Evolutionary conservation across 768 basidiomycete species (phyloP).

Genomic region (Leccinum rimulosum): DNA sequence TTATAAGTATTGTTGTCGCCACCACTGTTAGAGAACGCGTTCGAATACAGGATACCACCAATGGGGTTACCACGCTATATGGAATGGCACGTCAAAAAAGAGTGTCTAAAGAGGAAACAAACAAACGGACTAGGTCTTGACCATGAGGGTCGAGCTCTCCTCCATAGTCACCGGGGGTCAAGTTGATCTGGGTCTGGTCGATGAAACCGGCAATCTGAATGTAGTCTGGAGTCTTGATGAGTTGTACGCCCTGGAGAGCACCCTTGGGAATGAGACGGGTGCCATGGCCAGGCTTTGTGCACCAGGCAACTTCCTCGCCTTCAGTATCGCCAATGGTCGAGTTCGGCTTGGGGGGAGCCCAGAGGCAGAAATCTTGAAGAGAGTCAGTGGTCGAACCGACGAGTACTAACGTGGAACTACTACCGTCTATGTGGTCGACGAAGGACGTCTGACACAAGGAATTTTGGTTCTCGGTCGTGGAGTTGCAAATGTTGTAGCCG

Average conservation of each 20-base stretch:
- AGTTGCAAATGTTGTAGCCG: slow-evolving; percentile 70
- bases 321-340: slow-evolving; percentile 64
- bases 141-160: slow-evolving; percentile 81
- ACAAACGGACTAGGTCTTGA: slow-evolving; percentile 51
- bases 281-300: slow-evolving; percentile 67
- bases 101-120: slow-evolving; percentile 12
- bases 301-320: slow-evolving; percentile 72
- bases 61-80: slow-evolving; percentile 75
- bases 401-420: background rate
- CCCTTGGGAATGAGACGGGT: slow-evolving; percentile 72
- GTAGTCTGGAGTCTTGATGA: slow-evolving; percentile 57
- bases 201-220: slow-evolving; percentile 63
- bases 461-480: slow-evolving; percentile 55
- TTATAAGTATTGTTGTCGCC: slow-evolving; percentile 40
- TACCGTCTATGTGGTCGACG: slow-evolving; percentile 55
- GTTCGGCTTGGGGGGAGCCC: slow-evolving; percentile 53
- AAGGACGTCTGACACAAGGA: slow-evolving; percentile 72
- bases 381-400: background rate
- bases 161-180: slow-evolving; percentile 55
- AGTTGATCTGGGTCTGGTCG: slow-evolving; percentile 59
- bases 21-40: slow-evolving; percentile 46
- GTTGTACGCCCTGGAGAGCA: slow-evolving; percentile 63
- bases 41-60: slow-evolving; percentile 69
- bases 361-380: slow-evolving; percentile 63
- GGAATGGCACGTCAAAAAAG: slow-evolving; percentile 12